A percentile compares a stretch with the other conserved stretches of the same genome.
These are phyloP conservation scores for Dillenia turbinata DNA, from an alignment of 164 flowering plant genomes.

Conservation along the genomic window DNA sequence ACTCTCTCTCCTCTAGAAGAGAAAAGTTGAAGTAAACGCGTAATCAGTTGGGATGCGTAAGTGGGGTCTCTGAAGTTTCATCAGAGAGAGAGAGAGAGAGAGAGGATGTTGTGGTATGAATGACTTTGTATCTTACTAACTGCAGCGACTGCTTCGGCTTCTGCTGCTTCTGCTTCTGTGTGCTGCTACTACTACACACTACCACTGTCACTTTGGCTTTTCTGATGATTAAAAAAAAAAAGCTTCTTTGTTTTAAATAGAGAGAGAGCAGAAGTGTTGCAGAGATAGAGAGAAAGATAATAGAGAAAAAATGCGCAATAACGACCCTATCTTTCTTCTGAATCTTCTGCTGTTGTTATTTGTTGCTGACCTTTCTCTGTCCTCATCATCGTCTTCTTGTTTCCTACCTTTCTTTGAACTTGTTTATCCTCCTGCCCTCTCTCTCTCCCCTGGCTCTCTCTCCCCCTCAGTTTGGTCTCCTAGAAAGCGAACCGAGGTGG, in stretches of 20 bases:
- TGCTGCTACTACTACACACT: too few species aligned
- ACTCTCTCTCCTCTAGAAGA: too few species aligned
- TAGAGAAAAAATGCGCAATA: conserved; percentile 5
- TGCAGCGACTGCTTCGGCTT: conserved; percentile 8
- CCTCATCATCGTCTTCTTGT: conserved; percentile 12
- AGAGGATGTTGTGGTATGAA: background rate
- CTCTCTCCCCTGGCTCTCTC: conserved; percentile 3
- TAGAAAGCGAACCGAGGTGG: conserved; percentile 29
- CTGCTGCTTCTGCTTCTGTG: background rate
- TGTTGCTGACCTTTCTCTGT: conserved; percentile 11
- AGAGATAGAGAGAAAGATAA: conserved; percentile 2
- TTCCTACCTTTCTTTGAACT: background rate
- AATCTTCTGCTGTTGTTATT: conserved; percentile 6
- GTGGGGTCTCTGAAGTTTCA: conserved; percentile 22
- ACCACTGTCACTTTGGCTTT: conserved; percentile 28
- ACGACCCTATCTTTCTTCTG: conserved; percentile 15
- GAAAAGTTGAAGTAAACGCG: too few species aligned
- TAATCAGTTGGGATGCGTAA: background rate
- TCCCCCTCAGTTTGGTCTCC: conserved; percentile 16
- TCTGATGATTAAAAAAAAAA: conserved; percentile 7
- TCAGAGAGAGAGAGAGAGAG: conserved; percentile 5
- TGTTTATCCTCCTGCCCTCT: background rate
- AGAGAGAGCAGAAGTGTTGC: conserved; percentile 9
- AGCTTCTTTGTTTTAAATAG: conserved; percentile 8
- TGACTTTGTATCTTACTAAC: background rate